Evolutionary conservation across 2,329 filamentous ascomycete species (phyloP), one percentile per base, ranked within the genome.

Genomic region (Oidium heveae): DNA sequence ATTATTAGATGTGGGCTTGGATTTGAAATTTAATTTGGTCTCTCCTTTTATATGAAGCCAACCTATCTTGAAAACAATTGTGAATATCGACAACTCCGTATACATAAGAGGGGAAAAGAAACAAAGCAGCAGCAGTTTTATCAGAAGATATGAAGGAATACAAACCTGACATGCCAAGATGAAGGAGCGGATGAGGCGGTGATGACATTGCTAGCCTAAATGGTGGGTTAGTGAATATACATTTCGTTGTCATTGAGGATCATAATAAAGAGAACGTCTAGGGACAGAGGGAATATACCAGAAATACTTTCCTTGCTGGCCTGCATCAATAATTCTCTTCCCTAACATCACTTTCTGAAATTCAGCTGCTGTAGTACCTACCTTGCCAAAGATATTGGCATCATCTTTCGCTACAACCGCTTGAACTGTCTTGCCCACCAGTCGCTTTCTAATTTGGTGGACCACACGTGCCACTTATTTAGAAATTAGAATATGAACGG

Each of bases 271-370:
- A 28, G 24, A 28, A 28, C 24, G 6, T 28, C 24, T 28, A 28
- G 24, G 6, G 24, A 28, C 24, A 43, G 34, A 34, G 32, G 5
- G 4, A 6, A 54, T 57, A 8, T 61, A 76, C 79, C 91, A 98
- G 66, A 98, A 96, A 65, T 96, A 96, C 74, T 96, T 98, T 10
- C 91, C 91, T 66, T 95, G 91, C 57, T 84, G 86, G 4, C 84
- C 84, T 4, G 84, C 84, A 54, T 71, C 73, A 9, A 77, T 56
- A 3, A 79, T 78, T 63, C 79, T 86, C 63, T 84, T 89, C 4
- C 86, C 86, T 3, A 74, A 74, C 63, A 95, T 71, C 0, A 82
- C 79, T 55, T 77, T 74, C 61, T 84, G 72, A 58, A 98, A 87
- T 33, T 81, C 82, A 0, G 76, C 67, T 0, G 82, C 85, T 18